Evolutionary conservation across 129 eudicot species (phyloP), one percentile per base, ranked within the genome.

Genomic region (Pseudognaphalium luteoalbum): DNA sequence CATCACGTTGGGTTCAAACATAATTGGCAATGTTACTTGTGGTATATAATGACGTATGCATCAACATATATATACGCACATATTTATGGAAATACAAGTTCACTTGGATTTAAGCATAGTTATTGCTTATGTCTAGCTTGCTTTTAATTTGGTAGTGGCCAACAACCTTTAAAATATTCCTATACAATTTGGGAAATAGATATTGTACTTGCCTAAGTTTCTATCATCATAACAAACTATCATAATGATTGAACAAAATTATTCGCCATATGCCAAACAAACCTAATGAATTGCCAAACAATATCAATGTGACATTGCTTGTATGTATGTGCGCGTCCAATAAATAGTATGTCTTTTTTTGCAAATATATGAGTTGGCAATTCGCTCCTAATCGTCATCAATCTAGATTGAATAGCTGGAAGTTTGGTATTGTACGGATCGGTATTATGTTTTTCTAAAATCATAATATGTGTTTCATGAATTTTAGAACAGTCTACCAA

Each of bases 151-250:
- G 51, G 83, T n/a, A 54, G 68, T 65, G 60, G 47, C 37, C 78
- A 79, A 79, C 78, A 65, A 79, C 78, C 83, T 72, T 72, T 72
- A 74, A 79, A 37, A 79, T 64, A 29, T 64, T 51, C 56, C 73
- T 64, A 72, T 64, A 63, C 83, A 79, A 54, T 35, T 72, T 72
- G 47, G 83, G 78, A 54, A 79, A 66, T 65, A 52, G 54, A 54
- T 57, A 79, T 72, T 72, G 78, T 72, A 66, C 67, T 65, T 37
- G 68, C 78, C 83, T 72, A 79, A 79, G 78, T 79, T 72, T 66
- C 61, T 66, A 56, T 71, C 78, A 79, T 79, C 78, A 72, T 79
- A 79, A 79, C 83, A 79, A 79, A 79, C 83, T 65, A 41, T 72
- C 72, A 72, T 72, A 79, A 79, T 79, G 83, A 79, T 79, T 79